A percentile compares a stretch with the other conserved stretches of the same genome.
These are phyloP conservation scores for Sporopachydermia quercuum DNA, from an alignment of 805 yeast species.

Conservation along the genomic window DNA sequence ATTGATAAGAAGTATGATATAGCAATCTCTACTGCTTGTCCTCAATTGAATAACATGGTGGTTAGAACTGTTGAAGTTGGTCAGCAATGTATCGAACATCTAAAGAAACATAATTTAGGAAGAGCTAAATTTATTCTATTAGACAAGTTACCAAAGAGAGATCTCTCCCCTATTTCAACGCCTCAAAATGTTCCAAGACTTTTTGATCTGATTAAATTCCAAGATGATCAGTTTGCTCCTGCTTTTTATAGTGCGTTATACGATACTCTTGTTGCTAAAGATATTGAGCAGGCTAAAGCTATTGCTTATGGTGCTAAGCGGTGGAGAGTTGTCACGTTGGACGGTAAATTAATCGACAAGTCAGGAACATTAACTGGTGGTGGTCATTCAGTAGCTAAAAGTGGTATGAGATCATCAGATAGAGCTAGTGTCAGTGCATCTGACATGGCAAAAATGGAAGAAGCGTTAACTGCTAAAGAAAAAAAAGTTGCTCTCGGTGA, in stretches of 20 bases:
- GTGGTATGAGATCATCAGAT: conserved; percentile 22
- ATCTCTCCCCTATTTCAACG: conserved; percentile 42
- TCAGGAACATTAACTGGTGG: conserved; percentile 98
- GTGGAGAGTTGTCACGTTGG: conserved; percentile 81
- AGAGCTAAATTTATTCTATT: conserved; percentile 78
- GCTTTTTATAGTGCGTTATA: conserved; percentile 82
- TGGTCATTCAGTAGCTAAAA: conserved; percentile 32
- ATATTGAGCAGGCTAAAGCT: conserved; percentile 64
- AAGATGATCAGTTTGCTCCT: conserved; percentile 53
- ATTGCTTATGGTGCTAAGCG: conserved; percentile 78
- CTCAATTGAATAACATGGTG: conserved; percentile 81
- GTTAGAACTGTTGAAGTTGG: conserved; percentile 70
- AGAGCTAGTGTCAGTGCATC: conserved; percentile 33
- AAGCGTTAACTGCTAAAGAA: conserved; percentile 40
- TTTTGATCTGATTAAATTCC: conserved; percentile 66
- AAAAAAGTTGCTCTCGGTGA: conserved; percentile 15
- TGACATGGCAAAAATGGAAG: conserved; percentile 39
- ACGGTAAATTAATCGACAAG: conserved; percentile 81
- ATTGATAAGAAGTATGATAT: conserved; percentile 83
- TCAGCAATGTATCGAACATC: conserved; percentile 63
- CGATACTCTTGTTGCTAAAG: conserved; percentile 77
- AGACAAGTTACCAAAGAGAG: conserved; percentile 52
- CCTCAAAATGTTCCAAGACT: conserved; percentile 70
- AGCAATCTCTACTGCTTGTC: conserved; percentile 91
- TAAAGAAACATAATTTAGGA: conserved; percentile 73